phyloP scores from a whole-genome alignment of 129 eudicot genomes.

The Artemisia tridentata region DNA sequence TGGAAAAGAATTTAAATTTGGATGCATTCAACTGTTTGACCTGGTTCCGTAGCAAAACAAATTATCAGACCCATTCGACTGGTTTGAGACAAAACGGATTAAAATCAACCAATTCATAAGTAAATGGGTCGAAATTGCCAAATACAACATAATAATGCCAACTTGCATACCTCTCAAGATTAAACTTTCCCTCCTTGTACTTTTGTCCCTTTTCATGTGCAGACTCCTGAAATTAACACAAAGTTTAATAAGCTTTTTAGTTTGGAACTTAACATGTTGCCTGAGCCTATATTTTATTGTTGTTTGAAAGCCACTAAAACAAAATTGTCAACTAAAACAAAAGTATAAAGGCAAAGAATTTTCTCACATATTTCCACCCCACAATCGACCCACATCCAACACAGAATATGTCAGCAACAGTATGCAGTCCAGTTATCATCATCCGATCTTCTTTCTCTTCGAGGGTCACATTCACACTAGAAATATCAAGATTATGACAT shows the following conservation, averaged over 20 bases:
- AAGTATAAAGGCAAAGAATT: not conserved
- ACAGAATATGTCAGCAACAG: conserved; percentile 78
- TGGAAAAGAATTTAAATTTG: too few species aligned
- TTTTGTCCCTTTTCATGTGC: conserved; percentile 62
- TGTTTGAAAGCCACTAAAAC: not conserved
- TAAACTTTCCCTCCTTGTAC: too few species aligned
- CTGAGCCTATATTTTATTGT: not conserved
- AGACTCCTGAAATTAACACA: conserved; percentile 49
- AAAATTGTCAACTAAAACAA: not conserved
- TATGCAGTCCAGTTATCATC: conserved; percentile 92
- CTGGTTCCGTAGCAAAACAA: too few species aligned
- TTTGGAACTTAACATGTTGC: not conserved
- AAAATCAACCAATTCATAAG: too few species aligned
- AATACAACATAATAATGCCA: too few species aligned
- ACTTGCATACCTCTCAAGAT: too few species aligned
- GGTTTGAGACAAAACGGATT: too few species aligned
- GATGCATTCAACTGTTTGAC: too few species aligned
- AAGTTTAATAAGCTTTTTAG: too few species aligned
- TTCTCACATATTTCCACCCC: conserved; percentile 87
- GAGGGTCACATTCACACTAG: conserved; percentile 67
- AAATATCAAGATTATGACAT: not conserved
- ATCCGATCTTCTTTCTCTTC: conserved; percentile 78
- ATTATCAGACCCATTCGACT: too few species aligned
- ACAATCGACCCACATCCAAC: conserved; percentile 81
- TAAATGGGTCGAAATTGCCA: too few species aligned